Conservation (phyloP, 2,329 filamentous ascomycete species). For the Hymenoscyphus linearis region DNA sequence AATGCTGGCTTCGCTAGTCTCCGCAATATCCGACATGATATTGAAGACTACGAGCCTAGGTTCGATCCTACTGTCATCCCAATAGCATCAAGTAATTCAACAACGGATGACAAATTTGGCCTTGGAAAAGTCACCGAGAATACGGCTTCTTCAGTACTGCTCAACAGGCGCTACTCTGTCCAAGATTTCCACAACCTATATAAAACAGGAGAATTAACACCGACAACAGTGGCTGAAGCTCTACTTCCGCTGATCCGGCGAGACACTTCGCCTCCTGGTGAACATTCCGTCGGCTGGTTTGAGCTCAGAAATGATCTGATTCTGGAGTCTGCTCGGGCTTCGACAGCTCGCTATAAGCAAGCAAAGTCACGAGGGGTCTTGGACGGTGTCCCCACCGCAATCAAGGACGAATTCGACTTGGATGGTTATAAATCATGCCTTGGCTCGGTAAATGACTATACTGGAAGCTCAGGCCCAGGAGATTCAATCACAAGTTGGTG, state of each 20-base stretch:
- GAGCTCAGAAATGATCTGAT: slow-evolving; percentile 58
- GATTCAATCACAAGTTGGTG: too few species aligned
- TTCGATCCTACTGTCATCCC: not conserved
- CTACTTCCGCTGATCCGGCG: slow-evolving; percentile 65
- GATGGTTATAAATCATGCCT: slow-evolving; percentile 19
- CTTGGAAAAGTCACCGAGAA: not conserved
- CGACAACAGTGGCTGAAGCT: slow-evolving; percentile 62
- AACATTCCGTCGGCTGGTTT: slow-evolving; percentile 67
- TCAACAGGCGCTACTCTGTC: not conserved
- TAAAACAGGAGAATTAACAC: slow-evolving; percentile 62
- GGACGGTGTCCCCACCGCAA: slow-evolving; percentile 74
- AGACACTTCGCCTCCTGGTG: slow-evolving; percentile 47
- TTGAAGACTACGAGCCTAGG: not conserved
- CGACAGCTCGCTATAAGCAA: too few species aligned
- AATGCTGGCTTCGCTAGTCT: not conserved
- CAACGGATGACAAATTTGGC: not conserved
- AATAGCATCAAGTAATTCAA: not conserved
- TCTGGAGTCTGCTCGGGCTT: slow-evolving; percentile 36
- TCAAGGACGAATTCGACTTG: slow-evolving; percentile 65
- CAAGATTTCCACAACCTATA: slow-evolving; percentile 81
- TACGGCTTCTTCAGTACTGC: not conserved
- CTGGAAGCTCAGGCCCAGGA: too few species aligned
- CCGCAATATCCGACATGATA: not conserved
- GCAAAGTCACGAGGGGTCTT: slow-evolving; percentile 55
- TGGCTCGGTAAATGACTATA: slow-evolving; percentile 12